phyloP scores from a whole-genome alignment of 441 rosid species.

The Syzygium malaccense region DNA sequence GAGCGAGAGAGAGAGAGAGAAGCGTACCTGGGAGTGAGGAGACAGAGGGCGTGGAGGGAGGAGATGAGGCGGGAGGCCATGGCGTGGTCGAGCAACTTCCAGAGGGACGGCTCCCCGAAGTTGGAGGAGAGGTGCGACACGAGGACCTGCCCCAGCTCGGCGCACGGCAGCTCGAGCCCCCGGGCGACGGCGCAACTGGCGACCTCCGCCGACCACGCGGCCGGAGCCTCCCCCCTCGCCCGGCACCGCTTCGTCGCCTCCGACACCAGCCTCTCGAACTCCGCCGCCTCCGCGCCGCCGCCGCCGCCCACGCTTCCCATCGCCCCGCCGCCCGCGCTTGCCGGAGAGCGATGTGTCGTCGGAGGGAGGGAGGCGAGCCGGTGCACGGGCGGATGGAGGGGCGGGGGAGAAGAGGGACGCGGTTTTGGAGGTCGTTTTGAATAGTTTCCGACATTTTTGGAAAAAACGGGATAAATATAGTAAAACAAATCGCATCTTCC shows the following conservation, averaged over 20 bases:
- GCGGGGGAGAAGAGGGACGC: neutral
- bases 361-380: neutral
- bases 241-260: slow-evolving; percentile 19
- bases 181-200: slow-evolving; percentile 18
- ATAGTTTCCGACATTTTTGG: neutral
- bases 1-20: neutral
- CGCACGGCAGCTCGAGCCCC: slow-evolving; percentile 15
- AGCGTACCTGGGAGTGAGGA: slow-evolving; percentile 35
- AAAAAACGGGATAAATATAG: neutral
- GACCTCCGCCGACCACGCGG: slow-evolving; percentile 29
- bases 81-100: slow-evolving; percentile 49
- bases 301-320: neutral
- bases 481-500: neutral
- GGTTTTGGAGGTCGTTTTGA: neutral
- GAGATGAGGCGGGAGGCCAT: slow-evolving; percentile 39
- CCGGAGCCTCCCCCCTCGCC: slow-evolving; percentile 21
- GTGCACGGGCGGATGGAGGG: neutral
- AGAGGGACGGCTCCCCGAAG: slow-evolving; percentile 36
- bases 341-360: neutral
- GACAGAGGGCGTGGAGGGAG: slow-evolving; percentile 44
- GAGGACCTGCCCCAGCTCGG: slow-evolving; percentile 35
- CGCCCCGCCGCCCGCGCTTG: neutral
- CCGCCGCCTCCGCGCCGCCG: neutral
- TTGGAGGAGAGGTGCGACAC: slow-evolving; percentile 37
- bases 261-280: slow-evolving; percentile 5